Evolutionary conservation across 352 stramenopile species (phyloP).

Genomic region (Globisporangium paroecandrum): DNA sequence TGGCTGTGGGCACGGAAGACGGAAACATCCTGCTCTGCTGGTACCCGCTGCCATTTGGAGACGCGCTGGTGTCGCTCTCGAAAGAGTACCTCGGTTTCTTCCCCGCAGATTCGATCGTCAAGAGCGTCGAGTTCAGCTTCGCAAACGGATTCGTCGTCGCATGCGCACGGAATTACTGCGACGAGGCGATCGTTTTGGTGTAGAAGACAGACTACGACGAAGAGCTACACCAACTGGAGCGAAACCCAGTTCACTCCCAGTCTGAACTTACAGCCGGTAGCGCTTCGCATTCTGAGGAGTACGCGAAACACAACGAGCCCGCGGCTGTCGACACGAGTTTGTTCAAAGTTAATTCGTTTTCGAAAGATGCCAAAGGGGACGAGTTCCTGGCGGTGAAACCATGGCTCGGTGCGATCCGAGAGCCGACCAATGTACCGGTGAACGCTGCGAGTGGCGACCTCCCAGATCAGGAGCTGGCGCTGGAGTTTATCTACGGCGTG

Average conservation of each 20-base stretch:
- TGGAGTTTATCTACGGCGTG: slow-evolving; percentile 80
- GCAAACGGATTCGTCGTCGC: slow-evolving; percentile 59
- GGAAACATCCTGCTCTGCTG: slow-evolving; percentile 62
- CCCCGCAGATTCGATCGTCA: slow-evolving; percentile 36
- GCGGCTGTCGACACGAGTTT: slow-evolving; percentile 10
- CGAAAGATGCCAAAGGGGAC: slow-evolving; percentile 33
- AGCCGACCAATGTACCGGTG: slow-evolving; percentile 26
- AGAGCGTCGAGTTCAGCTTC: slow-evolving; percentile 44
- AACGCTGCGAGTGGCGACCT: slow-evolving; percentile 7
- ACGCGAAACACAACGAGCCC: background rate
- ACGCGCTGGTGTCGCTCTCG: slow-evolving; percentile 31
- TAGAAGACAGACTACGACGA: slow-evolving; percentile 80
- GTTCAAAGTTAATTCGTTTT: slow-evolving; percentile 7
- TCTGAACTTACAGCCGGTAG: background rate
- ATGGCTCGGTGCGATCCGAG: slow-evolving; percentile 55
- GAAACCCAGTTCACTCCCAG: slow-evolving; percentile 7
- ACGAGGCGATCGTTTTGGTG: slow-evolving; percentile 41
- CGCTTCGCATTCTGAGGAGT: background rate
- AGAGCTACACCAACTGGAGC: slow-evolving; percentile 44
- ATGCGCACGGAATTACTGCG: slow-evolving; percentile 30
- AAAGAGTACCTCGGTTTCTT: slow-evolving; percentile 61
- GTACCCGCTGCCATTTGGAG: slow-evolving; percentile 55
- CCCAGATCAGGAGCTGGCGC: slow-evolving; percentile 36
- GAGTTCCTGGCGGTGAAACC: slow-evolving; percentile 64
- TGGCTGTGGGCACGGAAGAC: slow-evolving; percentile 39